Base-by-base conservation (phyloP, 805 yeast genomes). In the Candida sanyiensis region DNA sequence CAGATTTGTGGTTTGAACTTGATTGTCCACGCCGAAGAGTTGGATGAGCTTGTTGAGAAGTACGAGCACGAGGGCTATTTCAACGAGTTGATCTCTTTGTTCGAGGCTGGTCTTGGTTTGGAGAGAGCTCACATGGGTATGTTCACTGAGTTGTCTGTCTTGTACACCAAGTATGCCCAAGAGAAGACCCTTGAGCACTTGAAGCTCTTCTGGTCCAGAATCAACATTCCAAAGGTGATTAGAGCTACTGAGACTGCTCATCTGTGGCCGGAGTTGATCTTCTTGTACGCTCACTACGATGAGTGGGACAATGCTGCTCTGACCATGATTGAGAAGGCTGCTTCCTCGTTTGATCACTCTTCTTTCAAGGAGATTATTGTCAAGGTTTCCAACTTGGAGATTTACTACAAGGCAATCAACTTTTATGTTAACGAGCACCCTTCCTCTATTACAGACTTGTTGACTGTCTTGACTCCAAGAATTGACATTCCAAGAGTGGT, bases 111-210 rank as follows among this genome's bases (percentile, higher is more conserved):
- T 49, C 73, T 93, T 44, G 94, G 96, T 29, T 73, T 93, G 51
- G 98, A 93, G 70, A 84, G 98, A 62, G 98, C 98, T 27, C 98
- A 93, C 61, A 93, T 93, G 98, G 98, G 97, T 52, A 90, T 93
- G 97, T 93, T 93, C 62, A 93, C 98, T 9, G 97, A 89, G 64
- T 73, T 93, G 53, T 96, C 97, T 17, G 73, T 85, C 34, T 70
- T 93, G 51, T 93, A 90, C 68, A 75, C 94, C 49, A 90, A 89
- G 62, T 93, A 89, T 66, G 76, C 78, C 46, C 96, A 97, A 21
- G 84, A 79, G 37, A 83, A 79, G 65, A 84, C 94, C 39, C 84
- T 86, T 87, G 97, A 93, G 65, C 97, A 93, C 66, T 73, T 93
- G 75, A 89, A 89, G 62, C 70, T 93, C 56, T 93, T 93, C 77